Base-by-base conservation (phyloP, 2,329 filamentous ascomycete species). In the Diaporthe australafricana region DNA sequence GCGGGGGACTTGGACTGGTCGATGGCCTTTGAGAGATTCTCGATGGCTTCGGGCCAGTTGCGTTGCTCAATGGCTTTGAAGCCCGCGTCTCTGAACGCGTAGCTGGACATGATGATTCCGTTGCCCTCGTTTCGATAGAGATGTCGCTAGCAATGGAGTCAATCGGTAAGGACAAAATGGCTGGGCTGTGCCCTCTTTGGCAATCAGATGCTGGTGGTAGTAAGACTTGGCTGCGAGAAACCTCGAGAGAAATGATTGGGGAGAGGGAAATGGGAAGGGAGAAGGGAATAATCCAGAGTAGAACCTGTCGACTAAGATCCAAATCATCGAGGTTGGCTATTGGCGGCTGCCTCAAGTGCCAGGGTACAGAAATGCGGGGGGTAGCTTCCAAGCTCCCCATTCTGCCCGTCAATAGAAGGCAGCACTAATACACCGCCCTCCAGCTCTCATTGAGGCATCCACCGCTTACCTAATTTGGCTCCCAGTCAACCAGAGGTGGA, bases 41-140 rank as follows among this genome's bases (percentile, higher is more conserved):
- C 80, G 76, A 98, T 89, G 55, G 94, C 95, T 57, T 87, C 85
- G 6, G 87, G 83, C 81, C 90, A 96, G 73, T 95, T 87, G 65
- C 87, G 87, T 11, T 82, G 84, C 35, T 89, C 83, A 71, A 94
- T 86, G 70, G 94, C 87, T 47, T 86, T 85, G 65, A 97, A 84
- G 77, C 95, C 95, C 73, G 88, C 78, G 50, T 86, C 82, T 76
- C 85, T 90, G n/a, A 84, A 76, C 1, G 81, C 84, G 73, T 84
- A 83, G 74, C 86, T 80, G 7, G 88, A 87, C 88, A 91, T 91
- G 45, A 35, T 78, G 45, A 42, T 1, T 50, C 30, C 20, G 22
- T 38, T 42, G 45, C 27, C 25, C 5, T 48, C 27, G 40, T 25
- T 8, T 22, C 17, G 38, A n/a, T 47, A 17, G 4, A 22, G 20